Percentiles rank a stretch among this genome's conserved stretches.
Conservation (phyloP, 345 rosid genomes). For the Eucalyptus victrix region DNA sequence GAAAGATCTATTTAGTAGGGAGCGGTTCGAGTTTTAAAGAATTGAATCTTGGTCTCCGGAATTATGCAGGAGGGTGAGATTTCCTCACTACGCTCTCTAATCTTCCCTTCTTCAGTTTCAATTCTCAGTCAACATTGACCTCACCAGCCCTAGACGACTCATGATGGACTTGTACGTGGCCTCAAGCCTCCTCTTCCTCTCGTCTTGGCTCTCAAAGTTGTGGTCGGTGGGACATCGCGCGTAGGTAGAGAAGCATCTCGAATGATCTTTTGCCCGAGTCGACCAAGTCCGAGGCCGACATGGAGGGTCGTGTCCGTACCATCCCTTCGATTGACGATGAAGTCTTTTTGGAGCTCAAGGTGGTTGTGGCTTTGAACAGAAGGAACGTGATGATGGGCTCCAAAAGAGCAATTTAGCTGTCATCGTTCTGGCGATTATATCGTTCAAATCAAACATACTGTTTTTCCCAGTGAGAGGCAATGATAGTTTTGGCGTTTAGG, state of each 20-base stretch:
- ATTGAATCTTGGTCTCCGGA: not conserved
- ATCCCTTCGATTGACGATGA: accelerated
- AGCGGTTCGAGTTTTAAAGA: not conserved
- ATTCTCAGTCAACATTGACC: not conserved
- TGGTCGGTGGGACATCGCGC: accelerated
- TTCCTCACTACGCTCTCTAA: too few species aligned
- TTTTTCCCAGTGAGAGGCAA: not conserved
- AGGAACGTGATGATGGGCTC: not conserved
- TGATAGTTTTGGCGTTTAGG: not conserved
- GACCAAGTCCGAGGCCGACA: accelerated
- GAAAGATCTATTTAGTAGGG: too few species aligned
- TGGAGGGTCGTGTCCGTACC: not conserved
- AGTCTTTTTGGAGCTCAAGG: not conserved
- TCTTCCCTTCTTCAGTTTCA: too few species aligned
- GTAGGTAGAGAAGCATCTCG: not conserved
- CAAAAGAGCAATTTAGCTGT: not conserved
- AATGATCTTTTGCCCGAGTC: accelerated
- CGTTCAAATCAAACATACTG: accelerated
- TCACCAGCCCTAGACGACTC: not conserved
- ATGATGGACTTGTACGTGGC: not conserved
- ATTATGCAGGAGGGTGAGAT: too few species aligned
- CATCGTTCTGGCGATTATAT: not conserved
- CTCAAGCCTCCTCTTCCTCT: not conserved
- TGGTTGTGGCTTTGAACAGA: not conserved
- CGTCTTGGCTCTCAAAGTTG: not conserved